Evolutionary conservation across 805 yeast genomes (phyloP).

Genomic region (Pichia scutulata): DNA sequence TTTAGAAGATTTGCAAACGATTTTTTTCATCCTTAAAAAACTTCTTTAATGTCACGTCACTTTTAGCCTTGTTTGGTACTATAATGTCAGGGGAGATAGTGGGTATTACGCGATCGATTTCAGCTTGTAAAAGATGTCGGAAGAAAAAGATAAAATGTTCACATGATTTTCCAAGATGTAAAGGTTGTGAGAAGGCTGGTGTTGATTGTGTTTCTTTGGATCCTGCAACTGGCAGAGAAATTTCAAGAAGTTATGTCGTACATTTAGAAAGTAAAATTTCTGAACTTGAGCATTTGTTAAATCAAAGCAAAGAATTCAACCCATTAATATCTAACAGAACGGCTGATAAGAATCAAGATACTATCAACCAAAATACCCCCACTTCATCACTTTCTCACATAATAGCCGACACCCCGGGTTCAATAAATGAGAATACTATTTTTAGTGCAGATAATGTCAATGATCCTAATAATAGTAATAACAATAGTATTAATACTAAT

Average conservation of each 20-base stretch:
- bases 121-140: conserved; percentile 83
- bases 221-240: conserved; percentile 80
- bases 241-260: conserved; percentile 72
- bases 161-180: conserved; percentile 58
- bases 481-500: background rate
- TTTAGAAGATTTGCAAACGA: background rate
- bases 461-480: too few species aligned
- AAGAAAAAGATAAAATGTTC: conserved; percentile 59
- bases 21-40: background rate
- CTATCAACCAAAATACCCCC: background rate
- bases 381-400: background rate
- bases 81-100: conserved; percentile 13
- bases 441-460: background rate
- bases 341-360: background rate
- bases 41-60: background rate
- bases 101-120: conserved; percentile 56
- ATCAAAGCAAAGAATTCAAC: conserved; percentile 27
- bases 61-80: background rate
- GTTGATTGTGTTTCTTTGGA: conserved; percentile 78
- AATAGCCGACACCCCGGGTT: background rate
- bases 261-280: conserved; percentile 62
- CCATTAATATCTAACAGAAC: background rate
- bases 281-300: conserved; percentile 36
- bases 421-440: background rate
- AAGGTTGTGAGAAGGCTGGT: conserved; percentile 54